Conservation (phyloP, 192 early-diverging fungal genomes). For the Rhizoclosmatium globosum region DNA sequence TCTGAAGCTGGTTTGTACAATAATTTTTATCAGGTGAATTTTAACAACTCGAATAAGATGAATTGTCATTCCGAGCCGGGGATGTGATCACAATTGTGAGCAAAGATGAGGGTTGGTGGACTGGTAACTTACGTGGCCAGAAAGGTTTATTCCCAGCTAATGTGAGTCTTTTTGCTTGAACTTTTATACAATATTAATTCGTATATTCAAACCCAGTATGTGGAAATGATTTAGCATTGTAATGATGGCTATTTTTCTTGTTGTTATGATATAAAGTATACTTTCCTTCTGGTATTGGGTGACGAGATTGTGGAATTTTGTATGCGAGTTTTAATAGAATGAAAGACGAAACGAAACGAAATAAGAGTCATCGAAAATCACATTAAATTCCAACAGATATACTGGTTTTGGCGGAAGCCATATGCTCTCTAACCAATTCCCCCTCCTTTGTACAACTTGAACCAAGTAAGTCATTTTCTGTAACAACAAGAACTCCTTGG, state of each 20-base stretch:
- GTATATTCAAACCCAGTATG: not conserved
- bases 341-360: no score
- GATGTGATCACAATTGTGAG: slow-evolving; percentile 64
- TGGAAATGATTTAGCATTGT: no score
- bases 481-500: no score
- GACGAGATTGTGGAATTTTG: no score
- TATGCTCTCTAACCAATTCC: no score
- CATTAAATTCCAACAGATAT: no score
- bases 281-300: not conserved
- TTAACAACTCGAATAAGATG: slow-evolving; percentile 45
- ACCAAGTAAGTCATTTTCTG: no score
- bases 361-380: no score
- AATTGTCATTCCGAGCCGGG: slow-evolving; percentile 69
- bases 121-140: slow-evolving; percentile 53
- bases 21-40: slow-evolving; percentile 5
- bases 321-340: no score
- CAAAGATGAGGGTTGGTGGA: slow-evolving; percentile 66
- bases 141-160: slow-evolving; percentile 62
- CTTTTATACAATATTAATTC: not conserved
- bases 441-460: no score
- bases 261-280: not conserved
- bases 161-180: slow-evolving; percentile 36
- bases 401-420: no score
- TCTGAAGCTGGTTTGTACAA: slow-evolving; percentile 49
- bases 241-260: not conserved